These are phyloP conservation scores for Capsicum rhomboideum DNA, from an alignment of 257 asterid species.

Conservation along the genomic window DNA sequence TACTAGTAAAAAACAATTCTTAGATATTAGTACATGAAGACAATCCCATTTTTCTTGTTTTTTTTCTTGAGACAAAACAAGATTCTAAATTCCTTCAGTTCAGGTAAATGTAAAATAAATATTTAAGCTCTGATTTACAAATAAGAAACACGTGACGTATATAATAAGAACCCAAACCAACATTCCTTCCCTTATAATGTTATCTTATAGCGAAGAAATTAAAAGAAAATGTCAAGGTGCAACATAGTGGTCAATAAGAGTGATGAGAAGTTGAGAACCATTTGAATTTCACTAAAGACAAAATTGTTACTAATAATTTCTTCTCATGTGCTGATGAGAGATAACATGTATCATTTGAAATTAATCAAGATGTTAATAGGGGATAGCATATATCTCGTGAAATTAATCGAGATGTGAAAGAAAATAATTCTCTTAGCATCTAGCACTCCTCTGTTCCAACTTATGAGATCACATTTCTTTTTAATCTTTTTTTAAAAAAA, in stretches of 20 bases:
- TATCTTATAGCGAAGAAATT: neutral
- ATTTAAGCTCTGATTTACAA: neutral
- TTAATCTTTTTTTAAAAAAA: neutral
- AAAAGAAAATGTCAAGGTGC: neutral
- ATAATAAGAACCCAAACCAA: neutral
- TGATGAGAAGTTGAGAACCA: no score
- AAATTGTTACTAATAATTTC: no score
- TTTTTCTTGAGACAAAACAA: neutral
- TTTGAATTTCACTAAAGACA: no score
- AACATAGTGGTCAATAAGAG: neutral
- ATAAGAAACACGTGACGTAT: neutral
- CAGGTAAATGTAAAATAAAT: neutral
- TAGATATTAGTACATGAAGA: neutral
- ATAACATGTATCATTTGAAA: no score
- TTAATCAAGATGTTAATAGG: no score
- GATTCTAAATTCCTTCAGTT: neutral
- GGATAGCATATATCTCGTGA: neutral
- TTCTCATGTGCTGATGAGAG: no score
- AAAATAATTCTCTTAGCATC: neutral
- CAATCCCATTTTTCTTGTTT: neutral
- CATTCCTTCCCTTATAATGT: neutral
- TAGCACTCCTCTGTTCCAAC: neutral
- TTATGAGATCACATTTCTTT: neutral
- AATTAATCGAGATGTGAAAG: neutral
- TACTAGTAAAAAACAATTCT: neutral